Evolutionary conservation across 2,329 filamentous ascomycete species (phyloP), one percentile per base, ranked within the genome.

Genomic region (Dichotomopilus funicola): DNA sequence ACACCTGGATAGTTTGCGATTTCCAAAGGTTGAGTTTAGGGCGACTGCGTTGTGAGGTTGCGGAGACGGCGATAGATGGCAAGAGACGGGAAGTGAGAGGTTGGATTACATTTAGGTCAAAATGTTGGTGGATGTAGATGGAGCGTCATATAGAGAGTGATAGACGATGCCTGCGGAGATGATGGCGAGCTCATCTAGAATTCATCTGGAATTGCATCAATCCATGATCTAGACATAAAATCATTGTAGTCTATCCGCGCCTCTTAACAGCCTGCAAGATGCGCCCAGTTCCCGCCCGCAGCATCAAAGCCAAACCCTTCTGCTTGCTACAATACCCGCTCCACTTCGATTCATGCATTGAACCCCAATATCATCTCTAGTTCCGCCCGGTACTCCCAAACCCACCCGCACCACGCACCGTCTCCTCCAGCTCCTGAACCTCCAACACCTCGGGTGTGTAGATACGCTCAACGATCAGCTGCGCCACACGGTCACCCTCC

Each of bases 391-490:
- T 96, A 72, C 90, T 95, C 53, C 91, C 91, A 68, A 96, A 96
- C 1, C 91, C 94, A 33, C 91, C 92, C 0, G 86, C 90, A 33
- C 94, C 94, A 43, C 94, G 80, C 9, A 95, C 90, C 67, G 89
- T 97, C 75, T 91, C 89, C 67, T 92, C 89, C 56, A 99, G 78
- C 74, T 92, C 82, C 65, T 89, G 78, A 2, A 97, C 92, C 67
- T 95, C 91, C n/a, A 88, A 73, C 5, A 99, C 88, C 47, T 95
- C 89, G 2, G 94, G 92, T 34, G 91, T 97, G 67, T 88, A 91
- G 67, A 97, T 96, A 71, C 90, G 84, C 79, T 99, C 94, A 55
- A 99, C 77, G 62, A 99, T 84, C 63, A 99, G 80, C 78, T 99
- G 94, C 43, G 94, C 95, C 67, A 99, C 78, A 52, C 94, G 87